Base-by-base conservation (phyloP, 148 eudicot species). In the Rhododendron griersonianum region DNA sequence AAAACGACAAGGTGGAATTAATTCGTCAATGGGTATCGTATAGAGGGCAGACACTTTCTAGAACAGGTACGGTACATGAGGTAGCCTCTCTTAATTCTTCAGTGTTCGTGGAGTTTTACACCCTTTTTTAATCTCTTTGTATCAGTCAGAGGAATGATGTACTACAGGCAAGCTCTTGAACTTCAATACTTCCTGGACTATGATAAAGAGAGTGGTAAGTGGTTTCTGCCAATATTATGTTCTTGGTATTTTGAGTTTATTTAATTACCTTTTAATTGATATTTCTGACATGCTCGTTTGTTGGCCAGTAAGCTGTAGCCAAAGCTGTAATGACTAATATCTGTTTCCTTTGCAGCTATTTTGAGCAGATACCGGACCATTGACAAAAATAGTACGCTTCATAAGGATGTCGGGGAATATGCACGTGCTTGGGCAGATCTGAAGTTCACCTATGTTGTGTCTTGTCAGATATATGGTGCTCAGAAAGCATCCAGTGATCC, bases 91-190 rank as follows among this genome's bases (percentile, higher is more conserved):
- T 45, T 28, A 63, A 65, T 59, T 48, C 59, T 14, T n/a, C 51
- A 75, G 67, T 0, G 30, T 88, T 73, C 25, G 11, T 78, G 81
- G 39, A 86, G 83, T 85, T 83, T 83, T 37, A 67, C 84, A 88
- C n/a, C 84, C 74, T 87, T 82, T 89, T 87, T 85, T 85, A 85
- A 87, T 83, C 0, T 85, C 45, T 88, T 81, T 91, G 88, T 87
- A 51, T 63, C 92, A 97, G 99, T 97, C 83, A 93, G 99, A 90
- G 99, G 99, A 86, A 97, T 97, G 98, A 97, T 97, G 98, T 97
- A 97, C 88, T 97, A 97, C 89, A 94, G 92, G 82, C 91, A 92
- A 90, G 96, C 98, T 80, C 89, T 97, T 90, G 99, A 97, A 88
- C 96, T 97, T 81, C 98, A 97, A 83, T 94, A 93, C 91, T 95